A percentile compares a stretch with the other conserved stretches of the same genome.
Conservation (phyloP, 176 grass and related monocot species). For the Avena eriantha region DNA sequence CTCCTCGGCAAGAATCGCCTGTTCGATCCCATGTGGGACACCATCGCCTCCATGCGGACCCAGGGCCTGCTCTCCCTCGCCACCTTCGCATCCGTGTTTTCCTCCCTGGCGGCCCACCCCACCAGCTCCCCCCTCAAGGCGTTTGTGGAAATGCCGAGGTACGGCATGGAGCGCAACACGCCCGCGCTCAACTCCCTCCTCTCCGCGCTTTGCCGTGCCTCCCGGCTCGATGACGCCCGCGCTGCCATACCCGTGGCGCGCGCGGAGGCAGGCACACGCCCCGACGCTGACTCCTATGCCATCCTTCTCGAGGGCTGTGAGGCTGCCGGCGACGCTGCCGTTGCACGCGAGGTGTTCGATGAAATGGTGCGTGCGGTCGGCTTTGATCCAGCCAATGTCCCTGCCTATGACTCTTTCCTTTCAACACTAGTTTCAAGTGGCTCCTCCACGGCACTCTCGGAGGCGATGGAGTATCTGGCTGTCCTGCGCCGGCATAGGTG, state of each 20-base stretch:
- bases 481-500: slow-evolving; percentile 49
- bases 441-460: slow-evolving; percentile 43
- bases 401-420: slow-evolving; percentile 87
- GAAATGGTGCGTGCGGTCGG: slow-evolving; percentile 67
- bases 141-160: slow-evolving; percentile 60
- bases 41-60: slow-evolving; percentile 67
- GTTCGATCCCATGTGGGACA: slow-evolving; percentile 75
- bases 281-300: slow-evolving; percentile 79
- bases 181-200: slow-evolving; percentile 77
- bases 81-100: slow-evolving; percentile 86
- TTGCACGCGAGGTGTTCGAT: slow-evolving; percentile 78
- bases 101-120: slow-evolving; percentile 55
- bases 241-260: slow-evolving; percentile 49
- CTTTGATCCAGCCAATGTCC: slow-evolving; percentile 60
- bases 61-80: slow-evolving; percentile 71
- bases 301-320: slow-evolving; percentile 91
- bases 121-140: slow-evolving; percentile 52
- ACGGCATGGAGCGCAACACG: slow-evolving; percentile 58
- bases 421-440: slow-evolving; percentile 60
- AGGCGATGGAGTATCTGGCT: slow-evolving; percentile 59
- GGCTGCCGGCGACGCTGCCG: slow-evolving; percentile 45
- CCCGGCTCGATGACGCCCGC: slow-evolving; percentile 67
- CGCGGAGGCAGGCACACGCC: slow-evolving; percentile 33
- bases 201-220: slow-evolving; percentile 74
- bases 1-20: slow-evolving; percentile 83